phyloP scores from a whole-genome alignment of 768 basidiomycete species.

The Panaeolus papilionaceus region DNA sequence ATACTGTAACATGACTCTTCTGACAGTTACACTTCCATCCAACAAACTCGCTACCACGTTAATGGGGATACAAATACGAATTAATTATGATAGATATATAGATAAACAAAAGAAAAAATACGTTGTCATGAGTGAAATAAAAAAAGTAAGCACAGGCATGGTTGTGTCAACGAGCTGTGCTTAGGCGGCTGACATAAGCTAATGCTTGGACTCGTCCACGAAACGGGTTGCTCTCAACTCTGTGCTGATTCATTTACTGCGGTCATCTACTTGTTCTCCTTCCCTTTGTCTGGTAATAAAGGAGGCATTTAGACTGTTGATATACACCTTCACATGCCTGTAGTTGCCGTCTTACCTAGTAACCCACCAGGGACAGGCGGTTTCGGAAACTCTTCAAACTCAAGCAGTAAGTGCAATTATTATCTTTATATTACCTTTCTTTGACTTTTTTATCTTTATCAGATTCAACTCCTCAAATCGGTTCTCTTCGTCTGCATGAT shows the following conservation, averaged over 20 bases:
- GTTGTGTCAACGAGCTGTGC: neutral
- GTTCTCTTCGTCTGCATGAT: slow-evolving; percentile 32
- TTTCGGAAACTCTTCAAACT: slow-evolving; percentile 34
- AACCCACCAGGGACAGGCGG: slow-evolving; percentile 29
- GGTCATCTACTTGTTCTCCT: slow-evolving; percentile 14
- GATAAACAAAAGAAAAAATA: too few relatives aligned
- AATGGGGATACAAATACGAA: neutral
- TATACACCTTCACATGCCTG: slow-evolving; percentile 32
- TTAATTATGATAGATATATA: neutral
- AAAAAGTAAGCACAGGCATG: neutral
- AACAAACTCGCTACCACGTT: neutral
- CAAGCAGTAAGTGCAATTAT: slow-evolving; percentile 26
- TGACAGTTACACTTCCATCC: neutral
- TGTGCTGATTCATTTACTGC: slow-evolving; percentile 27
- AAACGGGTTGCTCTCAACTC: slow-evolving; percentile 10
- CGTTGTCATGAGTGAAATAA: neutral
- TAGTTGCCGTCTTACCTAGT: slow-evolving; percentile 32
- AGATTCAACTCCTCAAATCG: slow-evolving; percentile 30
- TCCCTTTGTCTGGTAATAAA: slow-evolving; percentile 13
- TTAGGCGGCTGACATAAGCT: slow-evolving; percentile 19
- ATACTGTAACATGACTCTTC: neutral
- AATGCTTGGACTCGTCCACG: slow-evolving; percentile 17
- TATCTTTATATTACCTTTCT: slow-evolving; percentile 31
- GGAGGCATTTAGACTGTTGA: slow-evolving; percentile 16
- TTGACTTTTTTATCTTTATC: slow-evolving; percentile 12